Evolutionary conservation across 345 rosid genomes (phyloP).

Genomic region (Populus alba): DNA sequence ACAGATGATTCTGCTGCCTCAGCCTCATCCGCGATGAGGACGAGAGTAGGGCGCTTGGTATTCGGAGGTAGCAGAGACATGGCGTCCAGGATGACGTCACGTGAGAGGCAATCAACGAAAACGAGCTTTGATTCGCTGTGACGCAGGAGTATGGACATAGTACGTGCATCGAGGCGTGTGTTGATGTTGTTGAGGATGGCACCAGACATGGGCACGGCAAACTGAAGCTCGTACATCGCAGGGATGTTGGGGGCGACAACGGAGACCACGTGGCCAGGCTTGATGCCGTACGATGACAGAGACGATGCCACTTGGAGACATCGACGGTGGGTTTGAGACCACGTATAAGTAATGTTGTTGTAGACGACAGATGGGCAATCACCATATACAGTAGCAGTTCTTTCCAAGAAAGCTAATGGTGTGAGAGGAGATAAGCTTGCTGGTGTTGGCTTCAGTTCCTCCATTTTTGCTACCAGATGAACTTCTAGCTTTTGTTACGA

Average conservation of each 20-base stretch:
- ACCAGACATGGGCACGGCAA: slow-evolving; percentile 26
- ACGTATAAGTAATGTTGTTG: slow-evolving; percentile 14
- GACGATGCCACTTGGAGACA: slow-evolving; percentile 26
- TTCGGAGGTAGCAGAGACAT: slow-evolving; percentile 3
- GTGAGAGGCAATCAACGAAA: slow-evolving; percentile 17
- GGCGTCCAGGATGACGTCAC: slow-evolving; percentile 7
- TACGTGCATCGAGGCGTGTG: slow-evolving; percentile 27
- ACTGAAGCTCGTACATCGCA: slow-evolving; percentile 28
- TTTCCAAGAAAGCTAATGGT: slow-evolving; percentile 11
- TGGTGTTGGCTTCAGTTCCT: slow-evolving; percentile 3
- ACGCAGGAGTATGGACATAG: slow-evolving; percentile 16
- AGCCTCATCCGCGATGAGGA: slow-evolving; percentile 13
- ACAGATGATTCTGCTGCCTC: not conserved
- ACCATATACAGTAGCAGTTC: slow-evolving; percentile 21
- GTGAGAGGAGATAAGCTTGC: slow-evolving; percentile 12
- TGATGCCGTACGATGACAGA: slow-evolving; percentile 15
- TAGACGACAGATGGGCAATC: slow-evolving; percentile 17
- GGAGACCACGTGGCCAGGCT: slow-evolving; percentile 17
- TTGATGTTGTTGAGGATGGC: slow-evolving; percentile 24
- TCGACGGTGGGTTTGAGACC: slow-evolving; percentile 25
- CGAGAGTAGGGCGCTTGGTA: not conserved
- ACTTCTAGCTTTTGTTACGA: no score
- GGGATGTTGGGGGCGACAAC: slow-evolving; percentile 20
- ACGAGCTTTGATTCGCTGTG: slow-evolving; percentile 24
- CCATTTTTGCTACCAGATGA: not conserved